Evolutionary conservation across 2,329 filamentous ascomycete species (phyloP), one percentile per base, ranked within the genome.

Genomic region (Clonostachys sp.): DNA sequence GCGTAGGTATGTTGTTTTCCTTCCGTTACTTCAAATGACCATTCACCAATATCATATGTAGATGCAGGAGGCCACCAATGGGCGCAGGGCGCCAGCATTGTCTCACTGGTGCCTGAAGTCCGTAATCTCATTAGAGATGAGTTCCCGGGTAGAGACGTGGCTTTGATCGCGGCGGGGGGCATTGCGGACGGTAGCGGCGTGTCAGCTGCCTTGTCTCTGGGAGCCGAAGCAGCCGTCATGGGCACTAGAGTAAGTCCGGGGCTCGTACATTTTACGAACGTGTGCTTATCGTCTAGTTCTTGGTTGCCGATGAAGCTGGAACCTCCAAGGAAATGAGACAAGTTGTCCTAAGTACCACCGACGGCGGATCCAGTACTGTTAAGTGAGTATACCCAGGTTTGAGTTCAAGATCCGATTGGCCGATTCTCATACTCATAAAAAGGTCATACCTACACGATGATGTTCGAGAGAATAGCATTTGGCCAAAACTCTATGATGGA

Each of bases 31-130:
- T 30, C 3, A 30, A 30, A 30, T 30, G 9, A 10, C 3, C 24
- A 10, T 30, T 10, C 24, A 30, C 24, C 24, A 30, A 30, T 30
- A 30, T 30, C 9, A 10, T 9, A 30, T 5, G 24, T 30, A 30
- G 24, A 86, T 61, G 83, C 82, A 1, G 83, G 82, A 7, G 83
- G 83, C 0, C 83, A 86, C 57, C 81, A 83, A 51, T 75, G 78
- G 41, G 68, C 69, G 1, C 62, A 65, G 20, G 80, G 77, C 4
- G 73, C 76, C 3, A 73, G 81, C 6, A 63, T 86, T 3, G 61
- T 84, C 5, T 68, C 72, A 4, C 61, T 86, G 5, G 60, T 86
- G 36, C 80, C 80, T 0, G 82, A 86, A 62, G 71, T 83, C 10
- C 63, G 61, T 43, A 72, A 74, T 48, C 66, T 75, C 46, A 51